Evolutionary conservation across 495 filamentous ascomycete genomes (phyloP), one percentile per base, ranked within the genome.

Genomic region (Hyphodiscus hymeniophilus): DNA sequence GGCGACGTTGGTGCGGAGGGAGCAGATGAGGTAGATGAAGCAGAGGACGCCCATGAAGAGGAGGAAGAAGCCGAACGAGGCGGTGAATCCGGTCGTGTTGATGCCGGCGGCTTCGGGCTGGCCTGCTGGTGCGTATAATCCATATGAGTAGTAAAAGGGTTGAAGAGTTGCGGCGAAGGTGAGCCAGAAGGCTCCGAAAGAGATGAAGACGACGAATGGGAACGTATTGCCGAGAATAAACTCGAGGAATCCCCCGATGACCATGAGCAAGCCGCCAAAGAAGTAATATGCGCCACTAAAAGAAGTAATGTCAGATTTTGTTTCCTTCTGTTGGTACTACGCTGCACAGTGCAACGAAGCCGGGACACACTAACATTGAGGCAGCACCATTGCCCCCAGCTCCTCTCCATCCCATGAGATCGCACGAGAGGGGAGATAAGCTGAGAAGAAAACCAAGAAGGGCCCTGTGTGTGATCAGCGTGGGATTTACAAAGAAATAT

Each of bases 221-320:
- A 87, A 89, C 2, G 83, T 87, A 61, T 87, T 86, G 23, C 82
- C 82, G 10, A 87, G 67, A 51, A 87, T 69, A 68, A 79, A 85
- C 58, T 87, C 83, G 17, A 84, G 74, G 36, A 87, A 50, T 12
- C 70, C 72, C 8, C 78, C 79, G 0, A 85, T 45, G 22, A 82
- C 63, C 69, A 85, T 79, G 3, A 85, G 70, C 15, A 87, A 52
- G 11, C 82, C 83, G 31, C 84, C 84, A 55, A 84, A 84, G 71
- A 82, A 84, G 63, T 79, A 78, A 57, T 75, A 85, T 0, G 69
- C 63, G 5, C 74, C 78, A 10, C 58, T 61, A n/a, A n/a, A n/a
- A n/a, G n/a, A n/a, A n/a, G n/a, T n/a, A n/a, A n/a, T n/a, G n/a
- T n/a, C n/a, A n/a, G n/a, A n/a, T n/a, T n/a, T n/a, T n/a, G n/a